Percentiles rank a stretch among this genome's conserved stretches.
Conservation (phyloP, 805 yeast species). For the Wickerhamomyces sydowiorum region DNA sequence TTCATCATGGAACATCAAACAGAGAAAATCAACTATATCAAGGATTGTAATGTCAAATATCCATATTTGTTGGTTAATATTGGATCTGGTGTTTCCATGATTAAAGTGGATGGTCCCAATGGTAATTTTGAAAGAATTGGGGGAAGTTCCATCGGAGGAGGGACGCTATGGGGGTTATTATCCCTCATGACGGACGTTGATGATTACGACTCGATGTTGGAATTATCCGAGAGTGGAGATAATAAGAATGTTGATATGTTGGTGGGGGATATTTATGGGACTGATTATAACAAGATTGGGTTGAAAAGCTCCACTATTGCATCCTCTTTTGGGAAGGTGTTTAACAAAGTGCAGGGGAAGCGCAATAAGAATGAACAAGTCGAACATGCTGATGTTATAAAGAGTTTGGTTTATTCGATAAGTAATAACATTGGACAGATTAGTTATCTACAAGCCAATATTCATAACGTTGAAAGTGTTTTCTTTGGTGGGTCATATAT, state of each 20-base stretch:
- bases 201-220: slow-evolving; percentile 90
- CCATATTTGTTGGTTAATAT: slow-evolving; percentile 90
- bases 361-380: background rate
- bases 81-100: slow-evolving; percentile 96
- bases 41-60: slow-evolving; percentile 36
- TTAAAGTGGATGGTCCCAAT: slow-evolving; percentile 83
- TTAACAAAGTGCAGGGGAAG: slow-evolving; percentile 39
- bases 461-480: slow-evolving; percentile 69
- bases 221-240: slow-evolving; percentile 83
- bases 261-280: slow-evolving; percentile 94
- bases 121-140: slow-evolving; percentile 76
- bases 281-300: slow-evolving; percentile 84
- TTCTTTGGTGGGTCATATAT: slow-evolving; percentile 94
- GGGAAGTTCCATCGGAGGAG: slow-evolving; percentile 96
- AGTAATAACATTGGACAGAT: slow-evolving; percentile 93
- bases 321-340: slow-evolving; percentile 91
- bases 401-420: slow-evolving; percentile 75
- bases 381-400: slow-evolving; percentile 57
- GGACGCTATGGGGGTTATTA: slow-evolving; percentile 93
- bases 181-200: slow-evolving; percentile 82
- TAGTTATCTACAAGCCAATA: slow-evolving; percentile 83
- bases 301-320: slow-evolving; percentile 88
- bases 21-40: slow-evolving; percentile 2
- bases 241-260: slow-evolving; percentile 92
- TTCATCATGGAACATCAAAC: slow-evolving; percentile 53